Evolutionary conservation across 148 eudicot species (phyloP).

Genomic region (Polygonum maritimum): DNA sequence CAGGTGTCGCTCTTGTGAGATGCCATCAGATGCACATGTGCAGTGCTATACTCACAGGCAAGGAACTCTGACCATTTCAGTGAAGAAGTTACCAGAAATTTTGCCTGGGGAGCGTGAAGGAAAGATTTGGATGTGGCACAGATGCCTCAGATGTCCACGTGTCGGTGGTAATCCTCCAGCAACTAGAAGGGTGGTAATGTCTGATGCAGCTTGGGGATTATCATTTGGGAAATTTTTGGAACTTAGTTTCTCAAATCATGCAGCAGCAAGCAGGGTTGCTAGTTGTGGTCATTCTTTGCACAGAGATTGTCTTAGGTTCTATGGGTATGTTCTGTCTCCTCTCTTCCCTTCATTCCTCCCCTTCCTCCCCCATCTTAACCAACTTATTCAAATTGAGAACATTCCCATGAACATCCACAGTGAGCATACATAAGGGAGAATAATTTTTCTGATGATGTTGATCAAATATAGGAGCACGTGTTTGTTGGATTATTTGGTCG

Average conservation of each 20-base stretch:
- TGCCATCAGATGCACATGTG: conserved; percentile 93
- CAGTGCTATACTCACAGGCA: conserved; percentile 95
- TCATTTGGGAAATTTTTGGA: conserved; percentile 97
- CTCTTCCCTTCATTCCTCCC: neutral
- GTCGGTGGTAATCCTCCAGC: conserved; percentile 79
- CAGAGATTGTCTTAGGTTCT: conserved; percentile 93
- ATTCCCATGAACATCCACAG: neutral
- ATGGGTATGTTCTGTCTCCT: conserved; percentile 47
- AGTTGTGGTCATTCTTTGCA: conserved; percentile 97
- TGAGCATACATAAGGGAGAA: neutral
- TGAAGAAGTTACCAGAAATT: conserved; percentile 68
- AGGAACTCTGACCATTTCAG: conserved; percentile 93
- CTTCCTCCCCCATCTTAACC: neutral
- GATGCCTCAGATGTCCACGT: conserved; percentile 88
- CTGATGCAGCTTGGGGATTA: conserved; percentile 99
- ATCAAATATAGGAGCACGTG: neutral
- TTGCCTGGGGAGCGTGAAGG: conserved; percentile 87
- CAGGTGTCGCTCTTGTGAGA: conserved; percentile 68
- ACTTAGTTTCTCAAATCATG: conserved; percentile 98
- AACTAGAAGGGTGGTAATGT: conserved; percentile 86
- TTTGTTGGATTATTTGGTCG: neutral
- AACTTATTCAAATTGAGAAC: neutral
- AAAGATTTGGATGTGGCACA: conserved; percentile 99
- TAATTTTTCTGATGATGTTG: neutral
- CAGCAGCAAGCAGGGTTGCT: conserved; percentile 95